Evolutionary conservation across 257 asterid species (phyloP).

Genomic region (Solanum virginianum): DNA sequence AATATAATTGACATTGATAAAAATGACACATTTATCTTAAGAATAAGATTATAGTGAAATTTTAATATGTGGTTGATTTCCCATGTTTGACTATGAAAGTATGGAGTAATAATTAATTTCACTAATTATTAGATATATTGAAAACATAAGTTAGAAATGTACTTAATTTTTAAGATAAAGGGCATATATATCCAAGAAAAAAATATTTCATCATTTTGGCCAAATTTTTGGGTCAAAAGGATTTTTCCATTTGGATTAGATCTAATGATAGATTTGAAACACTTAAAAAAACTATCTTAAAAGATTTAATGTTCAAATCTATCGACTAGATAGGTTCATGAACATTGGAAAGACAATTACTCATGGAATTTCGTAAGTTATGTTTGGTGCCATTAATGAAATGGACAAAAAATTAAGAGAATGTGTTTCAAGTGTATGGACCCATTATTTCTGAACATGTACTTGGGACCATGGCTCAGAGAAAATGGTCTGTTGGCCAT

Average conservation of each 20-base stretch:
- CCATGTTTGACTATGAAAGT: too few species aligned
- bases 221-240: too few species aligned
- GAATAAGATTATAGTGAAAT: too few species aligned
- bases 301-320: not conserved
- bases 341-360: not conserved
- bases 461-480: not conserved
- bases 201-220: too few species aligned
- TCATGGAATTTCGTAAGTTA: not conserved
- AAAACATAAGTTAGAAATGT: too few species aligned
- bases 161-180: too few species aligned
- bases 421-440: not conserved
- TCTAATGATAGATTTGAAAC: not conserved
- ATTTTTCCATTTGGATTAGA: not conserved
- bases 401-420: not conserved
- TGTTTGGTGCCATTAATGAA: not conserved
- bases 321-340: not conserved
- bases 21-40: too few species aligned
- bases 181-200: too few species aligned
- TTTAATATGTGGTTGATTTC: too few species aligned
- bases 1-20: too few species aligned
- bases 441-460: constrained; percentile 2
- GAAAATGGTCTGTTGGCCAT: constrained; percentile 10
- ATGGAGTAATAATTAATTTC: too few species aligned
- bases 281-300: not conserved
- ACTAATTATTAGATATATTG: too few species aligned